Evolutionary conservation across 1,284 basidiomycete genomes (phyloP).

Genomic region (Abortiporus biennis): DNA sequence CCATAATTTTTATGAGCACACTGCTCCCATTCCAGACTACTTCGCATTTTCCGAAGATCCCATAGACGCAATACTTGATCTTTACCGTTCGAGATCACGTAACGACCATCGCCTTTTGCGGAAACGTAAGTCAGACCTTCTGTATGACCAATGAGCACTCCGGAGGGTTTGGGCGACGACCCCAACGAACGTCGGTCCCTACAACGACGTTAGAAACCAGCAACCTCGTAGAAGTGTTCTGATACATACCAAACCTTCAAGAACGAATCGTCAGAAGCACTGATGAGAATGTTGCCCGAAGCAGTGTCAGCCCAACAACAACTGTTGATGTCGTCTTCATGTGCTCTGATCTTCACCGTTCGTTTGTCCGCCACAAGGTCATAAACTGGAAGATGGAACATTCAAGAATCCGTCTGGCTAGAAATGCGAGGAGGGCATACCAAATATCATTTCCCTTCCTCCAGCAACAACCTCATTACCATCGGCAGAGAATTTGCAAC

Average conservation of each 20-base stretch:
- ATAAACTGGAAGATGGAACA: slow-evolving; percentile 55
- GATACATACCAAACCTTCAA: slow-evolving; percentile 85
- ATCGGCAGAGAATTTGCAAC: slow-evolving; percentile 93
- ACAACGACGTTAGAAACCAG: background rate
- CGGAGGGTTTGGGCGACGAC: slow-evolving; percentile 77
- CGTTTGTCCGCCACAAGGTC: slow-evolving; percentile 80
- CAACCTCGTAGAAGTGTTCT: background rate
- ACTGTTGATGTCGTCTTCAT: slow-evolving; percentile 90
- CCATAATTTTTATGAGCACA: slow-evolving; percentile 45
- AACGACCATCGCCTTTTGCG: slow-evolving; percentile 89
- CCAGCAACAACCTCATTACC: slow-evolving; percentile 87
- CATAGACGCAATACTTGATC: slow-evolving; percentile 91
- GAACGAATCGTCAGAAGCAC: slow-evolving; percentile 90
- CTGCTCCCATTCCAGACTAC: slow-evolving; percentile 53
- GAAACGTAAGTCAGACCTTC: slow-evolving; percentile 91
- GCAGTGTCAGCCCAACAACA: slow-evolving; percentile 93
- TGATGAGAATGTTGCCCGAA: slow-evolving; percentile 90
- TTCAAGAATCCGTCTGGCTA: background rate
- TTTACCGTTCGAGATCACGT: slow-evolving; percentile 96
- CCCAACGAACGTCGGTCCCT: slow-evolving; percentile 92
- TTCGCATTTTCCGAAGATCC: slow-evolving; percentile 93
- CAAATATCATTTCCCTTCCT: slow-evolving; percentile 72
- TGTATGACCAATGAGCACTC: slow-evolving; percentile 91
- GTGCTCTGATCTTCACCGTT: slow-evolving; percentile 81
- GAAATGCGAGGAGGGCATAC: slow-evolving; percentile 33